Conservation (phyloP, 345 rosid species). For the Gossypium sturtianum region DNA sequence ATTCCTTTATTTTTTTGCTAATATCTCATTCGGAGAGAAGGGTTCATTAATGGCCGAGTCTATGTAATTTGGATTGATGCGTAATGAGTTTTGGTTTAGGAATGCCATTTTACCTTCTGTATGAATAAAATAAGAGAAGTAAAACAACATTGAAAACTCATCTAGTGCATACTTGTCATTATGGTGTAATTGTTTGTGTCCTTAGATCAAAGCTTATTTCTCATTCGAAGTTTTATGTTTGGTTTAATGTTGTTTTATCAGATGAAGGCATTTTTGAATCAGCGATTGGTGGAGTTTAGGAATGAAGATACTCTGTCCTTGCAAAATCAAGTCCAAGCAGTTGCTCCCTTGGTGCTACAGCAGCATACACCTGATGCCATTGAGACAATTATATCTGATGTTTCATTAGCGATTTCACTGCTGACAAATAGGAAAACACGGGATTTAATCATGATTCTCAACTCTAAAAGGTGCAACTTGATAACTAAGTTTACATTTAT, state of each 20-base stretch:
- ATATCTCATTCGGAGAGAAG: not conserved
- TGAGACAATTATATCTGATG: slow-evolving; percentile 57
- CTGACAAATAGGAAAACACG: slow-evolving; percentile 79
- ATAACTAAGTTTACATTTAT: slow-evolving; percentile 15
- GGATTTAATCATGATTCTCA: slow-evolving; percentile 85
- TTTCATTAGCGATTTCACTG: slow-evolving; percentile 61
- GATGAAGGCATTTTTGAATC: slow-evolving; percentile 84
- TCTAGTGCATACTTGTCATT: not conserved
- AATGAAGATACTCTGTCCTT: slow-evolving; percentile 73
- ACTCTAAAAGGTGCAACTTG: slow-evolving; percentile 74
- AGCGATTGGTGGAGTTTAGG: slow-evolving; percentile 66
- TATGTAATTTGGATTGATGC: not conserved
- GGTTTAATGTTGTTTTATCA: slow-evolving; percentile 28
- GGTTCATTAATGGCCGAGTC: not conserved
- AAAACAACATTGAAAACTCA: not conserved
- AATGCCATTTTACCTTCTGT: not conserved
- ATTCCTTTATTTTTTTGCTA: not conserved
- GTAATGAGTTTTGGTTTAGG: not conserved
- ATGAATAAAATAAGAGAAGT: not conserved
- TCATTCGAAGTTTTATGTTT: slow-evolving; percentile 2
- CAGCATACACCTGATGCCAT: slow-evolving; percentile 76
- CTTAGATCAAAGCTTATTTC: not conserved
- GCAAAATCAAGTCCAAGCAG: slow-evolving; percentile 91
- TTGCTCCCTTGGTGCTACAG: slow-evolving; percentile 84
- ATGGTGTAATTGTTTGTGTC: not conserved